phyloP scores from a whole-genome alignment of 225 moss, liverwort and hornwort species.

The Thuidium tamariscinum region DNA sequence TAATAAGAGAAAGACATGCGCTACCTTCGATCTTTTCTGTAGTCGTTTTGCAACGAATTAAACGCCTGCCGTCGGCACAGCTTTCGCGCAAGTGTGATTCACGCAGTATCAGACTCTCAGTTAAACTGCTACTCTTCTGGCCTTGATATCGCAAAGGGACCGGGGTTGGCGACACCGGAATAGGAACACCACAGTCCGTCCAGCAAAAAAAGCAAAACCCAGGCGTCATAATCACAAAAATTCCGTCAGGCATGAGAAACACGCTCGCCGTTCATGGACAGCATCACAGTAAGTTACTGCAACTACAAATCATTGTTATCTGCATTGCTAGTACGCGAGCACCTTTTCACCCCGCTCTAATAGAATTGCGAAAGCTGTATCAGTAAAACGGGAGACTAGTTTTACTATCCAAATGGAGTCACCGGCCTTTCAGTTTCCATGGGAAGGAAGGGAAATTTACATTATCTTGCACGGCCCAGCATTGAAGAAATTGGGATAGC shows the following conservation, averaged over 20 bases:
- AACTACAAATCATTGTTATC: not conserved
- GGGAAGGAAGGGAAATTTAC: not conserved
- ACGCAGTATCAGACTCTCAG: not conserved
- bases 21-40: not conserved
- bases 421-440: not conserved
- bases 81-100: not conserved
- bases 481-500: not conserved
- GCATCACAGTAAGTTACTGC: not conserved
- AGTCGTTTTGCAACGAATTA: not conserved
- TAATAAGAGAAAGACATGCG: not conserved
- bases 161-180: not conserved
- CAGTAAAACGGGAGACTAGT: too few relatives aligned
- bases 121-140: not conserved
- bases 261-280: not conserved
- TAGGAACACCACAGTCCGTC: not conserved
- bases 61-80: not conserved
- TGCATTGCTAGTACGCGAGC: not conserved
- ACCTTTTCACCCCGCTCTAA: not conserved
- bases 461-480: too few relatives aligned
- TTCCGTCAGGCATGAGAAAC: not conserved
- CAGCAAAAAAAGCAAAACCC: not conserved
- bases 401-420: not conserved
- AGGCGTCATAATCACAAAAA: not conserved
- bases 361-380: not conserved
- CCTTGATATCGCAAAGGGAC: not conserved